These are phyloP conservation scores for Durio zibethinus DNA, from an alignment of 345 rosid species.

Conservation along the genomic window DNA sequence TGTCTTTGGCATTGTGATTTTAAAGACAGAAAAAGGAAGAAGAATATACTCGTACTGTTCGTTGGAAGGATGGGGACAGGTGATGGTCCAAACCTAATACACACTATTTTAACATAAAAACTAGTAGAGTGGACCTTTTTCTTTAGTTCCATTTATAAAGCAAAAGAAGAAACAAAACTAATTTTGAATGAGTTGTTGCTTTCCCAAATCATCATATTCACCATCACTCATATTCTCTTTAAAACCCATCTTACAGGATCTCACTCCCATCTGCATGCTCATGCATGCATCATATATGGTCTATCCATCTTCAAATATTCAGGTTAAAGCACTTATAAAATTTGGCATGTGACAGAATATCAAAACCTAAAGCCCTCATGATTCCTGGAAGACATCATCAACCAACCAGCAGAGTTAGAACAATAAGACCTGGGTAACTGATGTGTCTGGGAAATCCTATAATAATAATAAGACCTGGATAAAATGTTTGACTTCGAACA, in stretches of 20 bases:
- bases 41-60: background rate
- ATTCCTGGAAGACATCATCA: no score
- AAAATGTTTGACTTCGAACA: no score
- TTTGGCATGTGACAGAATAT: background rate
- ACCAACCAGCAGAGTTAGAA: no score
- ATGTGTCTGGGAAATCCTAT: no score
- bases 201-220: slow-evolving; percentile 22
- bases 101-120: slow-evolving; percentile 4
- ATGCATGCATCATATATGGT: background rate
- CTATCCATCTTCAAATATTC: background rate
- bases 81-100: slow-evolving; percentile 8
- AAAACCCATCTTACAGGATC: no score
- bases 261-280: no score
- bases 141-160: slow-evolving; percentile 19
- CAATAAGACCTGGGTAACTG: no score
- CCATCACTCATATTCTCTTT: background rate
- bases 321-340: background rate
- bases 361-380: background rate
- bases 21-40: background rate
- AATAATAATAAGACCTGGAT: no score
- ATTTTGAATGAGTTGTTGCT: slow-evolving; percentile 16
- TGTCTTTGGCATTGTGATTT: background rate
- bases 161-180: slow-evolving; percentile 8
- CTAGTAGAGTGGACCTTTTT: background rate
- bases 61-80: background rate